A percentile compares a stretch with the other conserved stretches of the same genome.
phyloP scores from a whole-genome alignment of 495 filamentous ascomycete genomes.

The Podospora pseudopauciseta region DNA sequence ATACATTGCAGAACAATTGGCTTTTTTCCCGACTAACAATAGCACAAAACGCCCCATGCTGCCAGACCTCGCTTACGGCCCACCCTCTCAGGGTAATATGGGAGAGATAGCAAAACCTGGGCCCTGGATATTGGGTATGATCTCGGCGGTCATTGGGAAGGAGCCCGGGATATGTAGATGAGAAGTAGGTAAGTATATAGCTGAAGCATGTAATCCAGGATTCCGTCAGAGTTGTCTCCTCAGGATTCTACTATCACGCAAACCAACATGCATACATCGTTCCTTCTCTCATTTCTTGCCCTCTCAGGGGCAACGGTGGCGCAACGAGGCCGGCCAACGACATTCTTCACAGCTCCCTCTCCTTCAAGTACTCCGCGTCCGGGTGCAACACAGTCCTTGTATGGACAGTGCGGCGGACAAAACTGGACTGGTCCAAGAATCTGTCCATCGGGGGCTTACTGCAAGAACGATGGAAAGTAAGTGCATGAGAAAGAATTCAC shows the following conservation, averaged over 20 bases:
- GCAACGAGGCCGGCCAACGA: not conserved
- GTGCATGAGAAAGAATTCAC: not conserved
- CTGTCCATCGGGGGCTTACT: slow-evolving; percentile 6
- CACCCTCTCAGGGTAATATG: slow-evolving; percentile 1
- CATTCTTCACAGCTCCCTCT: not conserved
- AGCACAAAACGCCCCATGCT: not conserved
- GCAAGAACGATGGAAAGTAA: slow-evolving; percentile 10
- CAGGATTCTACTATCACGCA: not conserved
- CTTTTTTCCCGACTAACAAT: not conserved
- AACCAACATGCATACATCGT: not conserved
- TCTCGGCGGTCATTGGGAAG: not conserved
- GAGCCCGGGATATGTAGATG: not conserved
- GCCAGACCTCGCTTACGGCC: not conserved
- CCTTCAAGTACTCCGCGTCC: not conserved
- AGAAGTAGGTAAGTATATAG: not conserved
- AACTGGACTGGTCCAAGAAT: slow-evolving; percentile 1
- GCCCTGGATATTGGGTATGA: slow-evolving; percentile 5
- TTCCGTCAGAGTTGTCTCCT: not conserved
- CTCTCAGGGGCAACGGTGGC: not conserved
- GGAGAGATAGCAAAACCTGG: slow-evolving; percentile 9
- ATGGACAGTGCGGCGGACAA: slow-evolving; percentile 5
- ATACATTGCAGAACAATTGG: not conserved
- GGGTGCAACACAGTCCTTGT: not conserved
- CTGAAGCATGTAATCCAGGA: not conserved
- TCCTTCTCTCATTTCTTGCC: not conserved